Conservation (phyloP, 2,329 filamentous ascomycete genomes). For the Fusarium globosum region DNA sequence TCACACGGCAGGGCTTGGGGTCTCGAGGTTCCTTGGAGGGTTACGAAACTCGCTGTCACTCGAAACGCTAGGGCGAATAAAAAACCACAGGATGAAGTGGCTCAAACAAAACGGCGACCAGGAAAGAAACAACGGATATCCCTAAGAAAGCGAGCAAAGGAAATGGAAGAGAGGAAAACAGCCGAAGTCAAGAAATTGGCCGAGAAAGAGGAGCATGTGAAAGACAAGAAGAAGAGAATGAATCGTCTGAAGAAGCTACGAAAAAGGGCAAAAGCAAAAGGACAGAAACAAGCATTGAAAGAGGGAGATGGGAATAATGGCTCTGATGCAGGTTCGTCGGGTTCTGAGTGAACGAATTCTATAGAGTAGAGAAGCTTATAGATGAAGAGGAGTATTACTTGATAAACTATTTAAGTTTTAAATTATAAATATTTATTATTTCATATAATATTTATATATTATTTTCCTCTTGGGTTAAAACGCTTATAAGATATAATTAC, state of each 20-base stretch:
- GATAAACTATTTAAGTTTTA: background rate
- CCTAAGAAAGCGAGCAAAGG: slow-evolving; percentile 58
- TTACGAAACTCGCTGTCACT: slow-evolving; percentile 57
- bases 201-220: slow-evolving; percentile 66
- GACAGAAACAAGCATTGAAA: slow-evolving; percentile 56
- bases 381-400: background rate
- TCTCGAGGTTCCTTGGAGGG: slow-evolving; percentile 70
- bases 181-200: slow-evolving; percentile 52
- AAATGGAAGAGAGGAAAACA: slow-evolving; percentile 54
- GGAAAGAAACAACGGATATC: slow-evolving; percentile 70
- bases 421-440: background rate
- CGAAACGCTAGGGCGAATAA: slow-evolving; percentile 40
- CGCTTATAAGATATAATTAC: background rate
- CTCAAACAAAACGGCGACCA: slow-evolving; percentile 56
- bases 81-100: slow-evolving; percentile 21
- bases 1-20: slow-evolving; percentile 64
- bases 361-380: background rate
- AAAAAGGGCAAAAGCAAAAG: slow-evolving; percentile 67
- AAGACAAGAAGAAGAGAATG: slow-evolving; percentile 71
- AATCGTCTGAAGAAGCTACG: slow-evolving; percentile 71
- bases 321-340: slow-evolving; percentile 24
- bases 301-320: slow-evolving; percentile 39
- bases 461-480: background rate
- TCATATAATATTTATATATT: background rate
- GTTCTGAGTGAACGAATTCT: slow-evolving; percentile 19